These are phyloP conservation scores for Akebia trifoliata DNA, from an alignment of 164 flowering plant species.

Conservation along the genomic window DNA sequence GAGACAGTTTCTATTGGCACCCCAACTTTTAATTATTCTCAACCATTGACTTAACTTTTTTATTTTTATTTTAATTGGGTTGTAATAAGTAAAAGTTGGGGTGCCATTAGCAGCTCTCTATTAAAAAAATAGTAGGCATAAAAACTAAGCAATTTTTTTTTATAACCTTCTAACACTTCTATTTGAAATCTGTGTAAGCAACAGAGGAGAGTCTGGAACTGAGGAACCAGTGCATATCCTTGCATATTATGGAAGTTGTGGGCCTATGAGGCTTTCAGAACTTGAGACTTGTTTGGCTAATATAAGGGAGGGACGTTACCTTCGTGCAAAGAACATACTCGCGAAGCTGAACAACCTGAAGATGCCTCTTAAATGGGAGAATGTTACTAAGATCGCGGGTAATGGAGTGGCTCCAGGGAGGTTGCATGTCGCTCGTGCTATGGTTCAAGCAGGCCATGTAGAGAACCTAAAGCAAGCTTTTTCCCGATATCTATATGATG, in stretches of 20 bases:
- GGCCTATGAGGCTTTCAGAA: constrained; percentile 54
- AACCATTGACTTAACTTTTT: no score
- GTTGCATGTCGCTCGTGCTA: constrained; percentile 90
- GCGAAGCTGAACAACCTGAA: constrained; percentile 67
- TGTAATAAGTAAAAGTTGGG: no score
- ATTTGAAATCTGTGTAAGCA: not conserved
- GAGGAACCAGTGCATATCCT: constrained; percentile 94
- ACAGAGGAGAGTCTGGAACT: constrained; percentile 46
- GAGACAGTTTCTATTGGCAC: no score
- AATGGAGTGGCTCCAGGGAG: constrained; percentile 94
- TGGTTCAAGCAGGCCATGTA: constrained; percentile 91
- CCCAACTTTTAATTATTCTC: no score
- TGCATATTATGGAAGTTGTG: constrained; percentile 89
- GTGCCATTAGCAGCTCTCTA: no score
- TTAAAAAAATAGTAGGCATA: no score
- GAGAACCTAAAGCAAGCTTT: constrained; percentile 93
- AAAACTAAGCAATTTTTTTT: no score
- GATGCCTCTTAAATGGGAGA: constrained; percentile 83
- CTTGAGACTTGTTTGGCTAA: constrained; percentile 58
- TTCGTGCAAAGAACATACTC: constrained; percentile 74
- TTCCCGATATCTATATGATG: constrained; percentile 74
- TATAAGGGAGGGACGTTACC: constrained; percentile 81
- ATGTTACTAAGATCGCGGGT: constrained; percentile 78
- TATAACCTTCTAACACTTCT: not conserved
- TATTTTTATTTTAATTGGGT: no score